Conservation (phyloP, 306 rosid genomes). For the Gillenia trifoliata region DNA sequence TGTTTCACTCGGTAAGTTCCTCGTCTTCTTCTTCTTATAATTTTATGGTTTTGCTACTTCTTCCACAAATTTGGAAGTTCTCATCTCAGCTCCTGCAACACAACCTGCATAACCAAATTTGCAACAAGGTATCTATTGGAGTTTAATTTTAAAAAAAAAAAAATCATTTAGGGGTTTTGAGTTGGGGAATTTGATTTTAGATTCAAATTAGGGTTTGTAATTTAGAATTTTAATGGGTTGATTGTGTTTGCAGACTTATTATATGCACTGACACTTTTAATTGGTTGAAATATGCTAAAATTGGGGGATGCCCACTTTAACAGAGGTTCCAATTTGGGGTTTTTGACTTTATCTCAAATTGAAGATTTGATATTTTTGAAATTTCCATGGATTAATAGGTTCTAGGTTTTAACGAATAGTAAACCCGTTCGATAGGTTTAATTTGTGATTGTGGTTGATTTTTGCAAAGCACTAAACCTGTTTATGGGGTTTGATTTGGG, state of each 20-base stretch:
- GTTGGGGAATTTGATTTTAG: background rate
- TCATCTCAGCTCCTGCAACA: too few relatives aligned
- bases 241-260: background rate
- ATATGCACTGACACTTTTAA: background rate
- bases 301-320: background rate
- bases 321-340: background rate
- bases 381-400: too few relatives aligned
- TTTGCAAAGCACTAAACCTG: background rate
- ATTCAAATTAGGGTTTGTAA: background rate
- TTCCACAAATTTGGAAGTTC: too few relatives aligned
- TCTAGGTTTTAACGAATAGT: too few relatives aligned
- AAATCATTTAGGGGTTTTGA: too few relatives aligned
- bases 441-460: too few relatives aligned
- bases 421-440: too few relatives aligned
- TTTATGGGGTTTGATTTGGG: background rate
- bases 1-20: background rate
- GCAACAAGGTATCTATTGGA: background rate
- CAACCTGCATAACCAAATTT: too few relatives aligned
- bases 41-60: too few relatives aligned
- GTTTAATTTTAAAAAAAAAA: too few relatives aligned
- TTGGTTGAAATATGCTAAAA: background rate
- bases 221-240: background rate
- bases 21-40: background rate
- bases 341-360: too few relatives aligned
- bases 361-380: too few relatives aligned